phyloP scores from a whole-genome alignment of 192 early-diverging fungal species.

The Umbelopsis sp. region DNA sequence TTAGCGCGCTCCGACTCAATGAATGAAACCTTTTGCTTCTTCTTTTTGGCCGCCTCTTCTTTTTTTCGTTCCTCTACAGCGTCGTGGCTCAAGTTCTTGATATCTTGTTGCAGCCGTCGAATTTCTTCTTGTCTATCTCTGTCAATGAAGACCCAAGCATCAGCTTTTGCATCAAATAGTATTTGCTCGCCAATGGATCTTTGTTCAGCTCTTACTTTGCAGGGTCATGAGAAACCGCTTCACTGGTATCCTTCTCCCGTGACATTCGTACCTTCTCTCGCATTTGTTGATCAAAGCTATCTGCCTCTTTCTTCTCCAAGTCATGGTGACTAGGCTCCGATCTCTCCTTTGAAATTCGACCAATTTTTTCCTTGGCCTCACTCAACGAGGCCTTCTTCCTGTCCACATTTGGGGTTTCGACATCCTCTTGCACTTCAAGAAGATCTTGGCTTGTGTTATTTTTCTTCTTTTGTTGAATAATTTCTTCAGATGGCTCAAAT shows the following conservation, averaged over 20 bases:
- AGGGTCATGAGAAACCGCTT: slow-evolving; percentile 5
- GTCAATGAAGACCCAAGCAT: not conserved
- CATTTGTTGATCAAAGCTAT: slow-evolving; percentile 47
- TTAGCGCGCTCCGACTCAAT: slow-evolving; percentile 50
- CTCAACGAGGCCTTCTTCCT: not conserved
- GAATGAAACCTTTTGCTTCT: slow-evolving; percentile 41
- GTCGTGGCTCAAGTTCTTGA: slow-evolving; percentile 56
- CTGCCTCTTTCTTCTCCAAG: slow-evolving; percentile 30
- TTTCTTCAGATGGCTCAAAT: slow-evolving; percentile 32
- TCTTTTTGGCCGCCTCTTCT: slow-evolving; percentile 38
- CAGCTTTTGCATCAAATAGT: not conserved
- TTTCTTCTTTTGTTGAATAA: slow-evolving; percentile 25
- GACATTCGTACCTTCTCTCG: slow-evolving; percentile 39
- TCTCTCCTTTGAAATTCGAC: not conserved
- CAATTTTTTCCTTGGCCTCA: not conserved
- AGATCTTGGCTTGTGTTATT: slow-evolving; percentile 85
- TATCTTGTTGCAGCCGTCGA: slow-evolving; percentile 65
- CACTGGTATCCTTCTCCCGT: slow-evolving; percentile 34
- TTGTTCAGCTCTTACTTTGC: not conserved
- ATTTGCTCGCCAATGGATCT: not conserved
- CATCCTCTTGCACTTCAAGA: slow-evolving; percentile 37
- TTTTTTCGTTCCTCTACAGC: slow-evolving; percentile 29
- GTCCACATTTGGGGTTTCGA: not conserved
- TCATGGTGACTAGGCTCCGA: slow-evolving; percentile 17
- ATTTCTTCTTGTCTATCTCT: slow-evolving; percentile 56